phyloP scores from a whole-genome alignment of 148 eudicot species.

The Rhododendron henanense region DNA sequence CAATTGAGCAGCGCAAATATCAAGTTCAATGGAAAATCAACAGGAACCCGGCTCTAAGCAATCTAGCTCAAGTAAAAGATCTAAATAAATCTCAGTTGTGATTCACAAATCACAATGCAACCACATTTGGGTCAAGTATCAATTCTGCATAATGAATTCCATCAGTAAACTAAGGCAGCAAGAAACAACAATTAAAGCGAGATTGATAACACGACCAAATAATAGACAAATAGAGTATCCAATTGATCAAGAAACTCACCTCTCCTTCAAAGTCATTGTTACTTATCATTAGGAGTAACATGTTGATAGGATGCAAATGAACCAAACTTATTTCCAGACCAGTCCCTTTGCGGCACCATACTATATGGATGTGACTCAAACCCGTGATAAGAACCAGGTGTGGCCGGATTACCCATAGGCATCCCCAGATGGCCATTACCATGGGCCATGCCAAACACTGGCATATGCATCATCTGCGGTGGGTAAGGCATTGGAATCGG shows the following conservation, averaged over 20 bases:
- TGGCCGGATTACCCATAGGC: slow-evolving; percentile 11
- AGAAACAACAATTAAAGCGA: not conserved
- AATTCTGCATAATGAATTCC: slow-evolving; percentile 8
- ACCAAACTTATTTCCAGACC: slow-evolving; percentile 36
- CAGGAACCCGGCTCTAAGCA: not conserved
- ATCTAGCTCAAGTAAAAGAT: not conserved
- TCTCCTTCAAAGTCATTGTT: slow-evolving; percentile 11
- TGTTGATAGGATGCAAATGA: slow-evolving; percentile 19
- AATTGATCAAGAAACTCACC: slow-evolving; percentile 14
- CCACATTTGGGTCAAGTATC: slow-evolving; percentile 14
- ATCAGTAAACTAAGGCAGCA: not conserved
- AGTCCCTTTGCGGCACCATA: slow-evolving; percentile 50
- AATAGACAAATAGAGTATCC: not conserved
- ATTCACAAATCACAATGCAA: not conserved
- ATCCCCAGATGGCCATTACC: slow-evolving; percentile 29
- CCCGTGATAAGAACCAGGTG: slow-evolving; percentile 24
- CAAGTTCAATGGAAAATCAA: not conserved
- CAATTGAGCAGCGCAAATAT: not conserved
- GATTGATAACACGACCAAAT: not conserved
- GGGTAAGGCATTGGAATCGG: slow-evolving; percentile 34
- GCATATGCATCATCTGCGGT: slow-evolving; percentile 36
- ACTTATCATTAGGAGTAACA: slow-evolving; percentile 28
- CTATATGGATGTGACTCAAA: slow-evolving; percentile 24
- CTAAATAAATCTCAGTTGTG: not conserved
- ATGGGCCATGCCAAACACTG: slow-evolving; percentile 27